Percentiles rank a stretch among this genome's conserved stretches.
Evolutionary conservation across 306 rosid species (phyloP).

Genomic region (Gynostemma pentaphyllum): DNA sequence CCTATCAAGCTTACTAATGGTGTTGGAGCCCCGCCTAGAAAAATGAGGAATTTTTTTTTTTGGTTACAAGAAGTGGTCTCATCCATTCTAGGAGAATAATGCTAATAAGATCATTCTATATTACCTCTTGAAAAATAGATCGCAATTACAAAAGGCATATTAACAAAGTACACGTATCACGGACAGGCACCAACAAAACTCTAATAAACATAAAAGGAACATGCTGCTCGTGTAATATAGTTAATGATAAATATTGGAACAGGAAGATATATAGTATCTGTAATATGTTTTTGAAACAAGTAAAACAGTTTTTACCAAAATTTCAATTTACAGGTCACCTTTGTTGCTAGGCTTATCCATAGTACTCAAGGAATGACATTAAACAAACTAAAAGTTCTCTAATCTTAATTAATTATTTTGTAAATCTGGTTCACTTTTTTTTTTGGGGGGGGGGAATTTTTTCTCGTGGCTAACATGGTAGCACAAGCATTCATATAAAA

Average conservation of each 20-base stretch:
- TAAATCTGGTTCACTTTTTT: too few relatives aligned
- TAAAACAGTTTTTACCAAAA: neutral
- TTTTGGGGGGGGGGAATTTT: too few relatives aligned
- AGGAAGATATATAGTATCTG: neutral
- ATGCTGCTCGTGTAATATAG: too few relatives aligned
- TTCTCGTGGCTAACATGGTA: too few relatives aligned
- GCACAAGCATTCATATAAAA: too few relatives aligned
- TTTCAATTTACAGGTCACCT: neutral
- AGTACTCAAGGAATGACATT: neutral
- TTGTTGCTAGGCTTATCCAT: neutral
- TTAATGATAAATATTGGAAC: neutral
- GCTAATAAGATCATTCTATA: neutral
- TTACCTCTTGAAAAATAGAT: neutral
- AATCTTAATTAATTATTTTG: neutral
- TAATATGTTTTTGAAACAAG: neutral
- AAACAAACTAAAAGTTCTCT: neutral
- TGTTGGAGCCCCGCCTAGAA: constrained; percentile 86
- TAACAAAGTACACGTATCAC: neutral
- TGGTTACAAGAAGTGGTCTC: too few relatives aligned
- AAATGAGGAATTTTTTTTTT: too few relatives aligned
- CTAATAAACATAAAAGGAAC: too few relatives aligned
- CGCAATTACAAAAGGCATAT: neutral
- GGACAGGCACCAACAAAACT: neutral
- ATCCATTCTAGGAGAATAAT: neutral
- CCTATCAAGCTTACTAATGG: constrained; percentile 88